A percentile compares a stretch with the other conserved stretches of the same genome.
These are phyloP conservation scores for Suillus subluteus DNA, from an alignment of 768 basidiomycete species.

Conservation along the genomic window DNA sequence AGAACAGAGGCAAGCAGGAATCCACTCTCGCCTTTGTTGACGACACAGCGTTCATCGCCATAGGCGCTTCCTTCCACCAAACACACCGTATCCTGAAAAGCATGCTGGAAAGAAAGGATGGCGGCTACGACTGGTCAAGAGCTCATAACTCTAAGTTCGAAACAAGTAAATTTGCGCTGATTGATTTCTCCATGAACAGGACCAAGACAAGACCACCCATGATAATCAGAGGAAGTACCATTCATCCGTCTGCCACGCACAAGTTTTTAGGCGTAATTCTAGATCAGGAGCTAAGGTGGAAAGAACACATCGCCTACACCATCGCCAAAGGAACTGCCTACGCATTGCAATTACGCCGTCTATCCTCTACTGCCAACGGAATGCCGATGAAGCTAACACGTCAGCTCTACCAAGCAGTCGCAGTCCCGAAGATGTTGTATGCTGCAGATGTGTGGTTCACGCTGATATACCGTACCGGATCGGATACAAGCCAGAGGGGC, in stretches of 20 bases:
- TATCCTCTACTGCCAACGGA: too few relatives aligned
- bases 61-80: slow-evolving; percentile 18
- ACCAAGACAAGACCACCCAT: background rate
- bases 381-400: too few relatives aligned
- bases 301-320: too few relatives aligned
- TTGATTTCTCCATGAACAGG: background rate
- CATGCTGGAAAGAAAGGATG: slow-evolving; percentile 15
- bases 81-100: slow-evolving; percentile 12
- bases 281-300: background rate
- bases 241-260: background rate
- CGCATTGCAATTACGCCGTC: too few relatives aligned
- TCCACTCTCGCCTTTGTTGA: slow-evolving; percentile 26
- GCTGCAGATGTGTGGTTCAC: too few relatives aligned
- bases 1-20: fast-evolving
- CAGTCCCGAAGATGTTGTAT: too few relatives aligned
- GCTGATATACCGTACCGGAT: too few relatives aligned
- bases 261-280: background rate
- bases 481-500: too few relatives aligned
- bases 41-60: slow-evolving; percentile 27
- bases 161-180: slow-evolving; percentile 18
- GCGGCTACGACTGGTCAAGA: slow-evolving; percentile 17
- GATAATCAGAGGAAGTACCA: background rate
- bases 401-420: too few relatives aligned
- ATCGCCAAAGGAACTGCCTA: too few relatives aligned
- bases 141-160: slow-evolving; percentile 23